Evolutionary conservation across 2,329 filamentous ascomycete genomes (phyloP), one percentile per base, ranked within the genome.

Genomic region (Penicillium sp.): DNA sequence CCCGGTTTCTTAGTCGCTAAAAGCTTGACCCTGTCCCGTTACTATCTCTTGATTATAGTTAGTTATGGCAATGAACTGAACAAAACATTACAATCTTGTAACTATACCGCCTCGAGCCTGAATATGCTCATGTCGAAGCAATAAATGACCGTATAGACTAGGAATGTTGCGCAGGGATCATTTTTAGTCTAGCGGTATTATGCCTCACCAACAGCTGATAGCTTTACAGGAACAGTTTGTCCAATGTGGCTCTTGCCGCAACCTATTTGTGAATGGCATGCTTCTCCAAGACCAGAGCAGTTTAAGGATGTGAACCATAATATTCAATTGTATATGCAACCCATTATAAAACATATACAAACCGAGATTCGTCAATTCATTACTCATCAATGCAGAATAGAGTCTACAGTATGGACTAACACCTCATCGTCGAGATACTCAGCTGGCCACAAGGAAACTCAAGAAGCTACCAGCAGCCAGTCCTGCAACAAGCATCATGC

Each of bases 391-490:
- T 34, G 22, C 6, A 42, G 14, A 28, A 28, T 28, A 6, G 25
- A 39, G 28, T 47, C 17, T 45, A 34, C 35, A n/a, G 12, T 17
- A 43, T 35, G 39, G 15, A 20, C 34, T 17, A 43, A 25, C 28
- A 38, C 47, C 52, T 47, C 39, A 11, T 7, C 14, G 7, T n/a
- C 28, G 22, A 11, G 41, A 25, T 37, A 25, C 66, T 62, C 54
- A 65, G 39, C 66, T 80, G 0, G 88, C 84, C 63, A 86, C 86
- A 10, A 87, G 82, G 76, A 98, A 99, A 74, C 93, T 98, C 73
- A 96, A 75, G 69, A 98, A 76, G 77, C 94, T 98, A n/a, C 95
- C 95, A 25, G 83, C 82, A 1, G 92, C 86, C 76, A 98, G 78
- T 0, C 95, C 95, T 5, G 85, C 86, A 17, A 97, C 91, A n/a